phyloP scores from a whole-genome alignment of 2,329 filamentous ascomycete species.

The Diaporthe citriasiana region DNA sequence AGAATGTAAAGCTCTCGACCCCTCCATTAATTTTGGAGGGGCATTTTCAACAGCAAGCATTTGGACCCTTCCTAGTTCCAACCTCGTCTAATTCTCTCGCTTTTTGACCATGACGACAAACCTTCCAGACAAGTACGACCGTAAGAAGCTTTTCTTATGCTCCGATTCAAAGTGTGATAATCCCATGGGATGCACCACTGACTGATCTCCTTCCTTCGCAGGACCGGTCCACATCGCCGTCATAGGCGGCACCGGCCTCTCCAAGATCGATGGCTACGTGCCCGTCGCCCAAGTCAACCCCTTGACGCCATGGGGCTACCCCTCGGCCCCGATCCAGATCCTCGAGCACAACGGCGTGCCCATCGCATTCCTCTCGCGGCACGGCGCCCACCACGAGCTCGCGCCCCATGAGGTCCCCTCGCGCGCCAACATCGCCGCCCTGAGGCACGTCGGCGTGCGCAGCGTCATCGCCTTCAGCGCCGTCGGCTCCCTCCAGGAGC shows the following conservation, averaged over 20 bases:
- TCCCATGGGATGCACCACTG: background rate
- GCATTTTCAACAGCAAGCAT: background rate
- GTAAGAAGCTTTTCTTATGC: slow-evolving; percentile 56
- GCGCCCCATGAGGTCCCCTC: slow-evolving; percentile 96
- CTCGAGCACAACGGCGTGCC: slow-evolving; percentile 86
- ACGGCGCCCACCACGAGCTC: slow-evolving; percentile 89
- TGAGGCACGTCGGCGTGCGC: slow-evolving; percentile 89
- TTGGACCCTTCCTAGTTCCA: background rate
- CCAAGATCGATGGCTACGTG: slow-evolving; percentile 87
- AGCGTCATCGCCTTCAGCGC: slow-evolving; percentile 95
- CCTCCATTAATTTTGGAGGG: slow-evolving; percentile 30
- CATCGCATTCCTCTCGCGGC: slow-evolving; percentile 94
- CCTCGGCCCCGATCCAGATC: slow-evolving; percentile 83
- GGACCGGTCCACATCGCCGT: slow-evolving; percentile 86
- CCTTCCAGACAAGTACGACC: slow-evolving; percentile 72
- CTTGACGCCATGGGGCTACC: slow-evolving; percentile 88
- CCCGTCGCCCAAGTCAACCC: slow-evolving; percentile 84
- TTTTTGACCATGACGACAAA: slow-evolving; percentile 48
- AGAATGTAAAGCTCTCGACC: slow-evolving; percentile 19
- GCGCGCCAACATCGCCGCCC: slow-evolving; percentile 97
- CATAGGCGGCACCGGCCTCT: slow-evolving; percentile 93
- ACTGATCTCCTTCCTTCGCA: slow-evolving; percentile 49
- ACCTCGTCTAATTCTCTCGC: background rate
- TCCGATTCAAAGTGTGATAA: background rate
- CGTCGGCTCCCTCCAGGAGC: slow-evolving; percentile 91